phyloP scores from a whole-genome alignment of 306 rosid species.

The Rosa persica region DNA sequence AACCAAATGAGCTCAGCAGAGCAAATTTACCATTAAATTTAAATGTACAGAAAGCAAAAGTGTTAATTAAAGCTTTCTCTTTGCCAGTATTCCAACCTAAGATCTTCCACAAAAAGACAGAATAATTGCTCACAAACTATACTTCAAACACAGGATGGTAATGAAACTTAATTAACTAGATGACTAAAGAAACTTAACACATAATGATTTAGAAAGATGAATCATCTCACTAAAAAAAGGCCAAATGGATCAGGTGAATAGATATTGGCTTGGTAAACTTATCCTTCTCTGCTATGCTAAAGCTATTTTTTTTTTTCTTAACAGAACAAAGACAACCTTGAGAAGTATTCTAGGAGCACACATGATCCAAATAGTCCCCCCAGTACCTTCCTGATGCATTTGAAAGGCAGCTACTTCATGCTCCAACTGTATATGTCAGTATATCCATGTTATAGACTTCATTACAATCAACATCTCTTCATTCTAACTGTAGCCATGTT shows the following conservation, averaged over 20 bases:
- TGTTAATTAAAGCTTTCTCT: neutral
- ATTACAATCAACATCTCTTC: constrained; percentile 14
- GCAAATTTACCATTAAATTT: neutral
- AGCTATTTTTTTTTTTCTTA: neutral
- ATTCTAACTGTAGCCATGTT: neutral
- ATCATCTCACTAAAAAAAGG: neutral
- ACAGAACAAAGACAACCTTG: neutral
- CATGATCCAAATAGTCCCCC: neutral
- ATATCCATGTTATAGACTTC: neutral
- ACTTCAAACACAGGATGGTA: neutral
- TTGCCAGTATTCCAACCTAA: neutral
- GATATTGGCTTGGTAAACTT: neutral
- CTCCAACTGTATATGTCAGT: neutral
- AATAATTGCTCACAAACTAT: neutral
- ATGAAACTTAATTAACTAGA: neutral
- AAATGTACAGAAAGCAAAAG: neutral
- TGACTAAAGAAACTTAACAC: neutral
- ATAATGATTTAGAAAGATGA: neutral
- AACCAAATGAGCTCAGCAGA: neutral
- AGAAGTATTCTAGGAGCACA: neutral
- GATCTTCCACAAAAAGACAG: neutral
- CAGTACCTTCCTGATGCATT: neutral
- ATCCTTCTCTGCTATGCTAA: neutral
- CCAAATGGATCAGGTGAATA: neutral
- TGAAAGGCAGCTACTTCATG: neutral